A percentile compares a stretch with the other conserved stretches of the same genome.
phyloP scores from a whole-genome alignment of 2,329 filamentous ascomycete species.

The Trichoderma oligosporum region DNA sequence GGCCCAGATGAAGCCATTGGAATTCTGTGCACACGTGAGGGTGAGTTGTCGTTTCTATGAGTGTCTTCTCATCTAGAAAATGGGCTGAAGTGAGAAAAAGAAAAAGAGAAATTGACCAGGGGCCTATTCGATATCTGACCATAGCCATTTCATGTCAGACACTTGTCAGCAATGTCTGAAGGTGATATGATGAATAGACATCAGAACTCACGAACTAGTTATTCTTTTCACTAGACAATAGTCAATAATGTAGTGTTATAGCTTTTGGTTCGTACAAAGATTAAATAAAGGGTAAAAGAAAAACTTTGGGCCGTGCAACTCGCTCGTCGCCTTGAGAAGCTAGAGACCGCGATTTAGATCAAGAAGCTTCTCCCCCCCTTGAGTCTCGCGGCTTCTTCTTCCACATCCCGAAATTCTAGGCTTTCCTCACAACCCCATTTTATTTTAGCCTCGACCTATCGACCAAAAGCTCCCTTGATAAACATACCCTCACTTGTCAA shows the following conservation, averaged over 20 bases:
- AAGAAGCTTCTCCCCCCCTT: background rate
- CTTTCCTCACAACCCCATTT: background rate
- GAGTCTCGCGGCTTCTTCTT: background rate
- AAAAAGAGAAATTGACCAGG: background rate
- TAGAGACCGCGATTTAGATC: background rate
- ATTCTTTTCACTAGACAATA: slow-evolving; percentile 4
- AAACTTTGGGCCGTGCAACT: background rate
- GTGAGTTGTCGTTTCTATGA: background rate
- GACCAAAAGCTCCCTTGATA: background rate
- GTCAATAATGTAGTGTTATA: background rate
- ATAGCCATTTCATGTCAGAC: too few species aligned
- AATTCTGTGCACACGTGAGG: background rate
- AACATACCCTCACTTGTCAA: background rate
- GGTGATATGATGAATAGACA: background rate
- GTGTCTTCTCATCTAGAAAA: background rate
- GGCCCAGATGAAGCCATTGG: slow-evolving; percentile 3
- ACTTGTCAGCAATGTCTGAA: too few species aligned
- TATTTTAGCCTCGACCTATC: background rate
- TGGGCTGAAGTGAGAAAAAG: background rate
- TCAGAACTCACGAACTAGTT: too few species aligned
- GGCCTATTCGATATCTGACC: background rate
- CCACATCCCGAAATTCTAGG: slow-evolving; percentile 2
- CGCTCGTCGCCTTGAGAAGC: background rate
- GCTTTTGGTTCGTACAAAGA: too few species aligned
- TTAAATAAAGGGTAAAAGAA: background rate